phyloP scores from a whole-genome alignment of 2,329 filamentous ascomycete species.

The Mycosphaerella sp. region DNA sequence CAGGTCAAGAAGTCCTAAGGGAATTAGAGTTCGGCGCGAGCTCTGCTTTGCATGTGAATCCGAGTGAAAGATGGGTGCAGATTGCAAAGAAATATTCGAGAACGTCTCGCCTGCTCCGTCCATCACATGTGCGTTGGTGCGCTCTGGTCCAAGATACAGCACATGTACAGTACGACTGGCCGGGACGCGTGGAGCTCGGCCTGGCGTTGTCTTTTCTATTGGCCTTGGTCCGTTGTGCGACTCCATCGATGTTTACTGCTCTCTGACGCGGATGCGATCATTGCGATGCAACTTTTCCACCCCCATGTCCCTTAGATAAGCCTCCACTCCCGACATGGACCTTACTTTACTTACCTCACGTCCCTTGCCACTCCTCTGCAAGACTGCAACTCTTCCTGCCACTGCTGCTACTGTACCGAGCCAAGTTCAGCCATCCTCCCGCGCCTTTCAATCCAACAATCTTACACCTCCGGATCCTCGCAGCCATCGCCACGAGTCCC shows the following conservation, averaged over 20 bases:
- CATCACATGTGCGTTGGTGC: background rate
- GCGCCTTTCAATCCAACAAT: background rate
- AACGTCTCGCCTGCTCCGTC: background rate
- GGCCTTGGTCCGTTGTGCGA: background rate
- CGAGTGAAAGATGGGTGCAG: conserved; percentile 2
- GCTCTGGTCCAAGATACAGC: background rate
- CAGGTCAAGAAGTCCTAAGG: background rate
- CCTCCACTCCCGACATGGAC: background rate
- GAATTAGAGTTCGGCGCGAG: background rate
- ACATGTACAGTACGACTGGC: background rate
- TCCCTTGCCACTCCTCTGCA: background rate
- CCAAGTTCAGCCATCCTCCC: too few species aligned
- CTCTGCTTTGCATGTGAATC: background rate
- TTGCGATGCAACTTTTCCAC: conserved; percentile 5
- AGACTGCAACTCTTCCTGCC: background rate
- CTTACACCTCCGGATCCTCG: background rate
- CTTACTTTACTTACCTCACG: background rate
- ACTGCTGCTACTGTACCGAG: too few species aligned
- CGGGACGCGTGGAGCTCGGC: background rate
- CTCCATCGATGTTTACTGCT: background rate
- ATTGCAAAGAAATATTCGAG: background rate
- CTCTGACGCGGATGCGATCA: conserved; percentile 4
- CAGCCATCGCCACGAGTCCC: background rate
- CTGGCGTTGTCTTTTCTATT: background rate
- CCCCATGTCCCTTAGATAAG: background rate